A percentile compares a stretch with the other conserved stretches of the same genome.
Evolutionary conservation across 306 rosid genomes (phyloP).

Genomic region (Prunus fruticosa): DNA sequence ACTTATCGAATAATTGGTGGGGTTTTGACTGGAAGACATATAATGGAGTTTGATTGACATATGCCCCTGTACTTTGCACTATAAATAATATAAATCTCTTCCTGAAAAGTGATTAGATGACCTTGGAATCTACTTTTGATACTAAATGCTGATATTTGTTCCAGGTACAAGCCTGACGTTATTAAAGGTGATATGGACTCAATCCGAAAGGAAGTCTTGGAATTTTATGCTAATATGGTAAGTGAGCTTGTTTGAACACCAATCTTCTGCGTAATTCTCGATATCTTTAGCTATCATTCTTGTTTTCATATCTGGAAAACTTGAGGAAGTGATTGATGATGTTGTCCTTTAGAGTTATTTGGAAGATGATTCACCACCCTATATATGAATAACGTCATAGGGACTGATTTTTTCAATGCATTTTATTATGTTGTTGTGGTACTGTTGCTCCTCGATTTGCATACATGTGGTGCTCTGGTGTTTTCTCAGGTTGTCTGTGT

Average conservation of each 20-base stretch:
- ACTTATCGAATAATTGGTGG: not conserved
- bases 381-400: not conserved
- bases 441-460: conserved; percentile 8
- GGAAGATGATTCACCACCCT: not conserved
- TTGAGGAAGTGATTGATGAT: not conserved
- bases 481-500: conserved; percentile 25
- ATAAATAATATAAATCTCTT: not conserved
- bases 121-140: not conserved
- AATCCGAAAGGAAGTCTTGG: conserved; percentile 68
- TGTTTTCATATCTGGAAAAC: not conserved
- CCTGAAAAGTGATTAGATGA: not conserved
- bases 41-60: not conserved
- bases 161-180: conserved; percentile 86
- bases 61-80: not conserved
- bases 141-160: conserved; percentile 18
- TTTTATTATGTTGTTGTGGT: not conserved
- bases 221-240: conserved; percentile 63
- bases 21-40: not conserved
- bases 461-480: conserved; percentile 6
- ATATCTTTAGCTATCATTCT: not conserved
- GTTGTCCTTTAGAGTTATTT: not conserved
- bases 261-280: not conserved
- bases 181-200: conserved; percentile 98
- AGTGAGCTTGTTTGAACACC: not conserved
- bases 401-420: not conserved